Evolutionary conservation across 164 flowering plant species (phyloP), one percentile per base, ranked within the genome.

Genomic region (Cinnamomum chago): DNA sequence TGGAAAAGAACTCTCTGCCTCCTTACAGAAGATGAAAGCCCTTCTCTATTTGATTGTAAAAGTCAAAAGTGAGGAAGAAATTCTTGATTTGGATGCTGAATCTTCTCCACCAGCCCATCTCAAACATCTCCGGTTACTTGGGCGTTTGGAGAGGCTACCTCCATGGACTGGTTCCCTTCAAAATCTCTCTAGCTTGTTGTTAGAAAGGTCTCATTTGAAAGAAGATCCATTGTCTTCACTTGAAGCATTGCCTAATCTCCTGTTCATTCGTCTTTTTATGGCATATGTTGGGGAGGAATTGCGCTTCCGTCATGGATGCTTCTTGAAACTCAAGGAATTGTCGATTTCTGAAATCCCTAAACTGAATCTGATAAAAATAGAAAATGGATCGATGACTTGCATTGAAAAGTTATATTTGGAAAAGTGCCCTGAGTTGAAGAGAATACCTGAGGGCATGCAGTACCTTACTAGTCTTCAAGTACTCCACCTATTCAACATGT

Each of bases 401-500:
- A 52, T 52, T 52, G 0, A 52, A 15, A 17, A 52, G 20, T 17
- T 52, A 52, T 0, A 0, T 52, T 13, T 52, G 20, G 0, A 1
- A 1, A 0, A 15, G 0, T 84, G 90, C 58, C 66, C 20, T 25
- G 67, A 77, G 72, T 6, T 85, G 47, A 81, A 81, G 62, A 27
- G 78, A 64, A 85, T 86, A 15, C 58, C 58, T 13, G 6, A 65
- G 25, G 86, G 90, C 13, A 75, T 85, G 68, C 78, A 82, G 67
- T 74, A 80, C 75, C 82, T 86, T 18, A 70, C 75, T 28, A 65
- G 76, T 52, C 82, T 85, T 25, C 77, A 78, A 58, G 35, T 70
- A 72, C 58, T 86, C n/a, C 72, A 75, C 9, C 67, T 84, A 65
- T 68, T 72, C 58, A 81, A 82, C 24, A 83, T 86, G 86, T 75